These are phyloP conservation scores for Curvularia sp. DNA, from an alignment of 2,329 filamentous ascomycete genomes.

Conservation along the genomic window DNA sequence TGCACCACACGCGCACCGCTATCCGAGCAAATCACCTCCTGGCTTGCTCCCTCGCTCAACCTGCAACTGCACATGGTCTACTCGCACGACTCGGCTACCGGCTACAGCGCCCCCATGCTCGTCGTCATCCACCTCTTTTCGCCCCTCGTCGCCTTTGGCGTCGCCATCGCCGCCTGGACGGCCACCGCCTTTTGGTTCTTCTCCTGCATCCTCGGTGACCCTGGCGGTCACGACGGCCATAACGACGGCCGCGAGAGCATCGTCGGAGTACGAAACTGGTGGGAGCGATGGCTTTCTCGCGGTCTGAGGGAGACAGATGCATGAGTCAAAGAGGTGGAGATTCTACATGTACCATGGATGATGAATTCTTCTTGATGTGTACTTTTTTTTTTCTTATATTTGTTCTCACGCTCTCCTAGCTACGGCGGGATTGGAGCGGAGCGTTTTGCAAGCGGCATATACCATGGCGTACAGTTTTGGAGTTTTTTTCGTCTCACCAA, in stretches of 20 bases:
- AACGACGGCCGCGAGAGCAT: conserved; percentile 68
- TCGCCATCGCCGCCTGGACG: conserved; percentile 65
- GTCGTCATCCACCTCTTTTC: conserved; percentile 62
- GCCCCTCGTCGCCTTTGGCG: conserved; percentile 62
- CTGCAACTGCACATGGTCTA: conserved; percentile 59
- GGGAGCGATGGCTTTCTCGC: conserved; percentile 64
- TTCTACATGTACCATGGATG: neutral
- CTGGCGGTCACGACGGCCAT: conserved; percentile 64
- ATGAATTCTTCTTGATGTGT: conserved; percentile 5
- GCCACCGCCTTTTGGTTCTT: conserved; percentile 69
- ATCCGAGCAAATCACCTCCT: conserved; percentile 57
- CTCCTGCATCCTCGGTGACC: conserved; percentile 66
- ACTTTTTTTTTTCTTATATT: neutral
- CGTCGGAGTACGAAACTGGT: conserved; percentile 64
- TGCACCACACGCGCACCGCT: conserved; percentile 59
- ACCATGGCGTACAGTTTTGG: conserved; percentile 26
- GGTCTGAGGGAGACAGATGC: conserved; percentile 36
- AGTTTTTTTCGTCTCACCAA: conserved; percentile 1
- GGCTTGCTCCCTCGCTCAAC: conserved; percentile 62
- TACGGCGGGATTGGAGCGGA: conserved; percentile 16
- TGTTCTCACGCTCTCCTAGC: conserved; percentile 4
- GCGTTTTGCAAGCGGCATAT: conserved; percentile 31
- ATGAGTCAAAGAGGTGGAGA: conserved; percentile 4
- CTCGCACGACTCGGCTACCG: conserved; percentile 49
- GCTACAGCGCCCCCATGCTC: conserved; percentile 53